These are phyloP conservation scores for Coemansia sp. DNA, from an alignment of 192 early-diverging fungal species.

Conservation along the genomic window DNA sequence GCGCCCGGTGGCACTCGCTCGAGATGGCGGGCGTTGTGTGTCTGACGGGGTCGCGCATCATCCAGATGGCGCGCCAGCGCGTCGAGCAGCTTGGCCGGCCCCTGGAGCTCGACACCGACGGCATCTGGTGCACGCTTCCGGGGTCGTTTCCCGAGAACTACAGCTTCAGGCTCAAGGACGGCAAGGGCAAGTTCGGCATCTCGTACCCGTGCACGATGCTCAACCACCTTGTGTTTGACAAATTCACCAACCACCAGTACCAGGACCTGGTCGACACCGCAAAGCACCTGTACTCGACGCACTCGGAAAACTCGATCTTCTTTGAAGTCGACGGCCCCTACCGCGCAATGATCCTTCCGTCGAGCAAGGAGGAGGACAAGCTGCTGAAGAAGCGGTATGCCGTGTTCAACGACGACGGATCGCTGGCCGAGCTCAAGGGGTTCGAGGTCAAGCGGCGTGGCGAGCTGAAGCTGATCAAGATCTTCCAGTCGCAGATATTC, in stretches of 20 bases:
- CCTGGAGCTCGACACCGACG: conserved; percentile 97
- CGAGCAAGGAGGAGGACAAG: conserved; percentile 94
- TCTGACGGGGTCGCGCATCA: conserved; percentile 92
- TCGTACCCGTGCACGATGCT: conserved; percentile 98
- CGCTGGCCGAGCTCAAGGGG: conserved; percentile 94
- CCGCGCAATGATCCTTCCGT: conserved; percentile 95
- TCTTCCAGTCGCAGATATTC: conserved; percentile 95
- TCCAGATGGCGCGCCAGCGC: conserved; percentile 91
- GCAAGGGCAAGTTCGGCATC: conserved; percentile 76
- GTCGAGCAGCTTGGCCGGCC: conserved; percentile 93
- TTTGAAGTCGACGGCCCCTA: conserved; percentile 99
- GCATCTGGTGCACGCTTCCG: conserved; percentile 98
- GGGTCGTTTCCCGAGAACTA: conserved; percentile 91
- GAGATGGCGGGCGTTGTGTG: conserved; percentile 99
- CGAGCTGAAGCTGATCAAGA: conserved; percentile 97
- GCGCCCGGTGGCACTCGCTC: conserved; percentile 97
- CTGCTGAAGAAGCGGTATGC: conserved; percentile 98
- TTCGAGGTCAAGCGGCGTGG: conserved; percentile 99
- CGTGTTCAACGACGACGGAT: conserved; percentile 94
- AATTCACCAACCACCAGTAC: conserved; percentile 98
- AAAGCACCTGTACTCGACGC: conserved; percentile 64
- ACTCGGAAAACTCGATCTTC: conserved; percentile 94
- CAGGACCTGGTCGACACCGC: conserved; percentile 69
- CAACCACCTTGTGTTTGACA: conserved; percentile 92
- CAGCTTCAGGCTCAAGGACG: conserved; percentile 74